Evolutionary conservation across 75 land plant genomes (phyloP).

Genomic region (Pseudotsuga menziesii): DNA sequence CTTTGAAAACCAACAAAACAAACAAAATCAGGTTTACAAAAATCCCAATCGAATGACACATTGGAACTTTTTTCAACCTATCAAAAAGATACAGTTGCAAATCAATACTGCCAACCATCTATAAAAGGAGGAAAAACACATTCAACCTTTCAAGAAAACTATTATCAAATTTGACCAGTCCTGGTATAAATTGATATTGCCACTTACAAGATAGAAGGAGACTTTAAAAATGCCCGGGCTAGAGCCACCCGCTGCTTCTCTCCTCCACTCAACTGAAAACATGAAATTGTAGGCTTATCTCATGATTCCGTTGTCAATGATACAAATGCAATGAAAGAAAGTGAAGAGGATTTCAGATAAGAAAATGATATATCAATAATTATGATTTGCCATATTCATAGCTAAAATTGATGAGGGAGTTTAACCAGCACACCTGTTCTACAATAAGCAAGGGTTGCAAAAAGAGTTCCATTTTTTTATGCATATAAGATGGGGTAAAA

Average conservation of each 20-base stretch:
- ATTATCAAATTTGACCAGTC: not conserved
- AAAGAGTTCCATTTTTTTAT: not conserved
- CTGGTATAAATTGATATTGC: not conserved
- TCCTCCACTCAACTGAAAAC: constrained; percentile 91
- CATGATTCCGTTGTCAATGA: not conserved
- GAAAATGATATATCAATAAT: not conserved
- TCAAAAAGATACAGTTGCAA: not conserved
- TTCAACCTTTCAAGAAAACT: not conserved
- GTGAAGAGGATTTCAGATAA: not conserved
- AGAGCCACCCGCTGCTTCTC: constrained; percentile 95
- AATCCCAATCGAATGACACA: not conserved
- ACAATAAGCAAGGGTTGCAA: not conserved
- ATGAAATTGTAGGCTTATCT: not conserved
- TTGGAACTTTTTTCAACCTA: not conserved
- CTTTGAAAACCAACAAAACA: constrained; percentile 25
- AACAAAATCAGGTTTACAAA: not conserved
- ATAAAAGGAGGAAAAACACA: not conserved
- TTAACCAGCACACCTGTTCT: not conserved
- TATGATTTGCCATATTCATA: not conserved
- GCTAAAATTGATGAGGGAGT: not conserved
- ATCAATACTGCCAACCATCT: not conserved
- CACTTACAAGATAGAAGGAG: constrained; percentile 74
- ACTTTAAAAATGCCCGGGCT: constrained; percentile 92
- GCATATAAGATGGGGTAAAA: not conserved
- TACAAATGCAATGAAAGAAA: not conserved